Evolutionary conservation across 768 basidiomycete genomes (phyloP), one percentile per base, ranked within the genome.

Genomic region (Mycena leptocephala): DNA sequence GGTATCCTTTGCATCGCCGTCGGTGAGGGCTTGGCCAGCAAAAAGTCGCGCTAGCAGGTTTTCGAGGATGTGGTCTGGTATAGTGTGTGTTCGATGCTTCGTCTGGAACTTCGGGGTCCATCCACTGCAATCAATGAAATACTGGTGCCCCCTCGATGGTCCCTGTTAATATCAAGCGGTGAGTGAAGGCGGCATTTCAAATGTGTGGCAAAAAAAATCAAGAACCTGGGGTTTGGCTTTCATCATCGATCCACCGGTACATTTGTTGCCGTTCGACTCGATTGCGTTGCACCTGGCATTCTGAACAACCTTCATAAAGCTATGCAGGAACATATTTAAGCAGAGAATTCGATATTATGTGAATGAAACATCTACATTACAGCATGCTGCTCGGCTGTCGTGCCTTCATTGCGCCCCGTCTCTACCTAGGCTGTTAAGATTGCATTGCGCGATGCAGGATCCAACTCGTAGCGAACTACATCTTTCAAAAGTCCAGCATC

Each of bases 381-480:
- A 4, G 14, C 70, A 3, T 33, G 32, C 33, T 61, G 28, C 22
- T 62, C 56, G 5, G 32, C 43, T 2, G 70, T 64, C n/a, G 14
- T 63, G 0, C 70, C 70, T 20, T 63, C 70, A 2, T 6, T 37
- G 5, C 61, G 61, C 1, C 70, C 61, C 2, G 51, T 55, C 14
- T 72, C 70, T 8, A n/a, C 20, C 63, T 72, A 35, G 5, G 70
- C 63, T 1, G 24, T 13, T 2, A 72, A n/a, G 20, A 64, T n/a
- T 9, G 33, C 35, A 2, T 51, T 24, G 22, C 61, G 48, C 10
- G 61, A 11, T 1, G 33, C 26, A 7, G 61, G 48, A 48, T 70
- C 43, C 13, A 64, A 24, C 26, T 72, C 61, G 62, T n/a, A 65
- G n/a, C 70, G 70, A 11, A 46, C 10, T n/a, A n/a, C n/a, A n/a